These are phyloP conservation scores for Inga leiocalycina DNA, from an alignment of 306 rosid genomes.

Conservation along the genomic window DNA sequence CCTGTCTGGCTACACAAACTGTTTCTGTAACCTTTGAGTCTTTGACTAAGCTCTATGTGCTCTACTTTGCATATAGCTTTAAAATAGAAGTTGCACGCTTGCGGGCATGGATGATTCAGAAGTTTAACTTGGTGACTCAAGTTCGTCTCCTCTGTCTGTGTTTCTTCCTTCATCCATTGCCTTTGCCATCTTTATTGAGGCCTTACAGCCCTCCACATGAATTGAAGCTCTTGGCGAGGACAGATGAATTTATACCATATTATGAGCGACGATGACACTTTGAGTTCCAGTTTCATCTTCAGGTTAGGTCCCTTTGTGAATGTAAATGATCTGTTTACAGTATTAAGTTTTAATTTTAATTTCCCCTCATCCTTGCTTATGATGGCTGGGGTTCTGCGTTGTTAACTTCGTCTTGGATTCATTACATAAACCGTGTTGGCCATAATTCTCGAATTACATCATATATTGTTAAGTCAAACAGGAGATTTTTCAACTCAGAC, in stretches of 20 bases:
- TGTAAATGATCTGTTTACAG: neutral
- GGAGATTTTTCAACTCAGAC: slow-evolving; percentile 1
- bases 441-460: neutral
- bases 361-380: neutral
- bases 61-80: neutral
- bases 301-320: neutral
- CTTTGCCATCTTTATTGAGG: neutral
- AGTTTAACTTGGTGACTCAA: neutral
- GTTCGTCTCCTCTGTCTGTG: neutral
- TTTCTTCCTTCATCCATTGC: neutral
- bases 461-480: neutral
- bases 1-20: neutral
- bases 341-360: neutral
- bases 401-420: neutral
- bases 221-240: neutral
- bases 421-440: neutral
- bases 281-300: neutral
- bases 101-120: neutral
- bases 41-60: neutral
- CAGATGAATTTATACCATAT: neutral
- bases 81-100: neutral
- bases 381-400: neutral
- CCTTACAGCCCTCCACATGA: neutral
- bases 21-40: neutral
- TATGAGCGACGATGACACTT: neutral